phyloP scores from a whole-genome alignment of 176 grass and related monocot species.

The Alloteropsis semialata region DNA sequence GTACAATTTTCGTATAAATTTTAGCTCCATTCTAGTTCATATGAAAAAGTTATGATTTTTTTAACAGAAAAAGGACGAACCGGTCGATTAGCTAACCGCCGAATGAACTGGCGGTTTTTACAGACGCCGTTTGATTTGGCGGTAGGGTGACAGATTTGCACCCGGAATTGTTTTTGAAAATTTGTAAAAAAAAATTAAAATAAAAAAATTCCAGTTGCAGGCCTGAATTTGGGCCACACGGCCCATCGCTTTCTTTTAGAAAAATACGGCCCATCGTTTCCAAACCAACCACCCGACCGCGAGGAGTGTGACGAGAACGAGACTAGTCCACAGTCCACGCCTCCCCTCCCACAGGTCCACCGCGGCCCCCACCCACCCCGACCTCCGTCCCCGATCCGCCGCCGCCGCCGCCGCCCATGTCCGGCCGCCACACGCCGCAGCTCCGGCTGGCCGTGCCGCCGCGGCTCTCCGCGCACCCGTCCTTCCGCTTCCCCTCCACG shows the following conservation, averaged over 20 bases:
- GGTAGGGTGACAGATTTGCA: too few species aligned
- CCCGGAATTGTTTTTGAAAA: too few species aligned
- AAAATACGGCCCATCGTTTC: neutral
- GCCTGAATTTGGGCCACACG: neutral
- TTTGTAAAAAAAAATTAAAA: too few species aligned
- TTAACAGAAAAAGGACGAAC: too few species aligned
- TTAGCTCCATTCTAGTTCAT: too few species aligned
- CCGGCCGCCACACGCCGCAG: conserved; percentile 33
- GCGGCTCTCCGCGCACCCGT: conserved; percentile 30
- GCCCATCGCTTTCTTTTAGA: neutral
- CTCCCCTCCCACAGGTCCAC: neutral
- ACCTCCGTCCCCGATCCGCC: conserved; percentile 24
- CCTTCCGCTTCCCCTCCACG: conserved; percentile 42
- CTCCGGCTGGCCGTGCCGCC: conserved; percentile 56
- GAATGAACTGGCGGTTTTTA: too few species aligned
- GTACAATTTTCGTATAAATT: too few species aligned
- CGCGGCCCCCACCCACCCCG: neutral
- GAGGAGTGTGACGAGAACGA: neutral
- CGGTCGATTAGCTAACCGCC: too few species aligned
- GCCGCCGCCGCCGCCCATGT: conserved; percentile 11
- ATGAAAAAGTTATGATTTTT: too few species aligned
- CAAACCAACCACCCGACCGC: neutral
- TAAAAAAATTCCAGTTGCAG: too few species aligned
- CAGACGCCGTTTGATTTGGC: too few species aligned
- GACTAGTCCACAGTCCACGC: neutral